Percentiles rank a stretch among this genome's conserved stretches.
Evolutionary conservation across 768 basidiomycete species (phyloP).

Genomic region (Strobilomyces echinocephalus): DNA sequence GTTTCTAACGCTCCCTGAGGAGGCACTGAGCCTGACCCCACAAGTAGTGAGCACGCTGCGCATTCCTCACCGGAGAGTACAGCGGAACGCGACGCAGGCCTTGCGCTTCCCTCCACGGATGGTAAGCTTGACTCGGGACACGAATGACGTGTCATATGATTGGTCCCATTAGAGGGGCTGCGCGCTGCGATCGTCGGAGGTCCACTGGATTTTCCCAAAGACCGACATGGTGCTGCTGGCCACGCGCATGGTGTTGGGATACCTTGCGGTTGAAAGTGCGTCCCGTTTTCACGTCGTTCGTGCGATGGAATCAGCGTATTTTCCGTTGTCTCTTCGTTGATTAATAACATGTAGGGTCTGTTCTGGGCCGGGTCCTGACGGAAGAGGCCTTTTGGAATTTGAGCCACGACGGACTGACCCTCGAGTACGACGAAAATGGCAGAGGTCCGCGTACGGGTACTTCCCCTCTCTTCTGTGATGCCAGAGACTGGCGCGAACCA

Average conservation of each 20-base stretch:
- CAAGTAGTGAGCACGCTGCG: conserved; percentile 15
- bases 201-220: conserved; percentile 14
- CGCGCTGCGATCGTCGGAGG: conserved; percentile 6
- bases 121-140: conserved; percentile 1
- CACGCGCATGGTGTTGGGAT: conserved; percentile 10
- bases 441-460: conserved; percentile 12
- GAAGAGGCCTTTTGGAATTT: conserved; percentile 16
- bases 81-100: conserved; percentile 10
- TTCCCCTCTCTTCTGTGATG: not conserved
- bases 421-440: conserved; percentile 12
- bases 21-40: conserved; percentile 5
- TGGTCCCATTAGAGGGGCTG: conserved; percentile 6
- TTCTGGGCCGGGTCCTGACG: conserved; percentile 14
- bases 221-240: conserved; percentile 15
- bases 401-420: conserved; percentile 11
- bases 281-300: too few species aligned
- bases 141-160: not conserved
- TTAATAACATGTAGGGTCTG: conserved; percentile 2
- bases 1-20: not conserved
- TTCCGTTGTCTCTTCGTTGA: not conserved
- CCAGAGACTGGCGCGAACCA: too few species aligned
- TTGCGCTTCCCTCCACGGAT: conserved; percentile 10
- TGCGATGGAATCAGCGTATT: not conserved
- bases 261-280: conserved; percentile 16
- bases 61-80: conserved; percentile 14